A percentile compares a stretch with the other conserved stretches of the same genome.
These are phyloP conservation scores for Artemisia argyi DNA, from an alignment of 129 eudicot species.

Conservation along the genomic window DNA sequence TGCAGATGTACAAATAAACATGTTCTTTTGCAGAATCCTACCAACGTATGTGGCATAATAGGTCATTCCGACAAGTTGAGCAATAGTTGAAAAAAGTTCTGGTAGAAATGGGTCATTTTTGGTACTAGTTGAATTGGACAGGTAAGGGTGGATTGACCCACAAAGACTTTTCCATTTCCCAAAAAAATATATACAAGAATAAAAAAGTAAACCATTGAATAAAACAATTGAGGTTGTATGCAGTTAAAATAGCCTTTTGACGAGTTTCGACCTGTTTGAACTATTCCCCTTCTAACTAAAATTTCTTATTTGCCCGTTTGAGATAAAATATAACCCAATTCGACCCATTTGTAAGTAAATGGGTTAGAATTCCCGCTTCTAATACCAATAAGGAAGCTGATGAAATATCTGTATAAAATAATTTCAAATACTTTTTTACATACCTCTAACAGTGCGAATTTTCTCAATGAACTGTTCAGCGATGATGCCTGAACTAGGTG, in stretches of 20 bases:
- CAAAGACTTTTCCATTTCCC: too few relatives aligned
- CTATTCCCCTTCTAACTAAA: not conserved
- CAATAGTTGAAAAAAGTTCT: too few relatives aligned
- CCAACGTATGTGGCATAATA: too few relatives aligned
- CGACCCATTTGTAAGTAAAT: not conserved
- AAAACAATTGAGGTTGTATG: not conserved
- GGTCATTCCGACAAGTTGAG: too few relatives aligned
- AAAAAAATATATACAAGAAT: not conserved
- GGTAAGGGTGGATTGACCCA: too few relatives aligned
- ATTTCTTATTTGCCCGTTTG: not conserved
- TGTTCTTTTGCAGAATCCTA: too few relatives aligned
- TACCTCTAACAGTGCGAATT: constrained; percentile 81
- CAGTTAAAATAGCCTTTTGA: not conserved
- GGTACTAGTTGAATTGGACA: too few relatives aligned
- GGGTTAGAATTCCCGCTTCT: not conserved
- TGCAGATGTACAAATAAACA: too few relatives aligned
- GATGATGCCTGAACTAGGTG: constrained; percentile 70
- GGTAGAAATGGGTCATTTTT: too few relatives aligned
- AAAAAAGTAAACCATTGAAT: not conserved
- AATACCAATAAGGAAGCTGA: not conserved
- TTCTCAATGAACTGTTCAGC: constrained; percentile 88
- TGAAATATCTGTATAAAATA: too few relatives aligned
- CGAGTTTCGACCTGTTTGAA: not conserved
- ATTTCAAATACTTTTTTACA: not conserved
- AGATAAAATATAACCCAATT: not conserved